A percentile compares a stretch with the other conserved stretches of the same genome.
These are phyloP conservation scores for Dendrobium nobile DNA, from an alignment of 106 monocot species.

Conservation along the genomic window DNA sequence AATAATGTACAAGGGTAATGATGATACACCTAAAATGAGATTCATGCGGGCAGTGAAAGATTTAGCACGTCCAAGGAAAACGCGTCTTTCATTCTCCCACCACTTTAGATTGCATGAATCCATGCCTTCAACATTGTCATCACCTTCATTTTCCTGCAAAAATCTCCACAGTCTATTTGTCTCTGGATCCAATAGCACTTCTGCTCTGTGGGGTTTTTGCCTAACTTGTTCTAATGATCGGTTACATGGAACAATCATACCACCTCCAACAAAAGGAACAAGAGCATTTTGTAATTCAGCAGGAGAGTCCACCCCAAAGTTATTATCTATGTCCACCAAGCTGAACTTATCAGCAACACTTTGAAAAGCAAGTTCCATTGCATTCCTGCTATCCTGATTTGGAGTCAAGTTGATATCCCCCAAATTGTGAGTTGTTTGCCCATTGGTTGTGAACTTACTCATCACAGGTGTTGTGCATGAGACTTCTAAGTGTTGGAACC, in stretches of 20 bases:
- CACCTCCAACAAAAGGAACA: conserved; percentile 26
- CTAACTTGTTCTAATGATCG: not conserved
- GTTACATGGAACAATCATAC: conserved; percentile 15
- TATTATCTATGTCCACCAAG: conserved; percentile 19
- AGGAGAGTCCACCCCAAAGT: not conserved
- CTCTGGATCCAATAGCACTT: conserved; percentile 6
- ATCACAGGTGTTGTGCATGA: not conserved
- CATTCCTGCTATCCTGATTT: conserved; percentile 7
- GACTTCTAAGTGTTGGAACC: not conserved
- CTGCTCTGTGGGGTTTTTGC: not conserved
- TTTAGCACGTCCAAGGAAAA: conserved; percentile 52
- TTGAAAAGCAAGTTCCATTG: conserved; percentile 18
- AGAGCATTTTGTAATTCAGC: conserved; percentile 24
- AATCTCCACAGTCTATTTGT: conserved; percentile 11
- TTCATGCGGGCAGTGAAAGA: conserved; percentile 77
- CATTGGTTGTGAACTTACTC: not conserved
- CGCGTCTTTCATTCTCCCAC: conserved; percentile 66
- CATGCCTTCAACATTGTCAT: conserved; percentile 13
- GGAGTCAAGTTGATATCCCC: not conserved
- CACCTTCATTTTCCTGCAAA: conserved; percentile 31
- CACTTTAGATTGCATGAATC: conserved; percentile 45
- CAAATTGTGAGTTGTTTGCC: not conserved
- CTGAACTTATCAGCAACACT: conserved; percentile 21
- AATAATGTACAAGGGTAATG: not conserved
- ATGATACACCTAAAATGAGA: conserved; percentile 59